phyloP scores from a whole-genome alignment of 2,329 filamentous ascomycete species.

The Tympanopsis confertula region DNA sequence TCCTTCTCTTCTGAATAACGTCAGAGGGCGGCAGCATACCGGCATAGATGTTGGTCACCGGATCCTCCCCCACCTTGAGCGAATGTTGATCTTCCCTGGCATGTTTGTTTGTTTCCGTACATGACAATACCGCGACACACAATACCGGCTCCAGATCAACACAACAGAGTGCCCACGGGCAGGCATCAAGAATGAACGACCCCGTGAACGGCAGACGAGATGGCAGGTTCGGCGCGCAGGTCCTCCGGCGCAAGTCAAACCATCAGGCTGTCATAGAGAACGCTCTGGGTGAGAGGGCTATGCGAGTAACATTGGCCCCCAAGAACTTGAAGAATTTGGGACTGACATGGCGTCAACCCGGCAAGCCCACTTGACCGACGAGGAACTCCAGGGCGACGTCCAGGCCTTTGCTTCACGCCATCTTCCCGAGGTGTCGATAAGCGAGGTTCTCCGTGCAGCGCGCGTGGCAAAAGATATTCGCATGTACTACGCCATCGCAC shows the following conservation, averaged over 20 bases:
- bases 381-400: conserved; percentile 23
- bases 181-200: not conserved
- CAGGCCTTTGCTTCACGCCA: conserved; percentile 14
- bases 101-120: too few species aligned
- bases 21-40: too few species aligned
- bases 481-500: conserved; percentile 23
- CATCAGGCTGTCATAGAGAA: conserved; percentile 23
- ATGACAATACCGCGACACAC: too few species aligned
- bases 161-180: conserved; percentile 3
- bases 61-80: too few species aligned
- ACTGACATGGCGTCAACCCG: too few species aligned
- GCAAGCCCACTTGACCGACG: conserved; percentile 23
- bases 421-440: conserved; percentile 14
- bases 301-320: too few species aligned
- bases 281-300: conserved; percentile 17
- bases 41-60: too few species aligned
- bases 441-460: conserved; percentile 22
- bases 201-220: conserved; percentile 6
- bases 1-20: too few species aligned
- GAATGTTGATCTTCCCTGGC: too few species aligned
- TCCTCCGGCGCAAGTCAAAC: conserved; percentile 15
- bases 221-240: conserved; percentile 10
- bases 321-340: too few species aligned
- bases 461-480: conserved; percentile 26
- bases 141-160: not conserved